These are phyloP conservation scores for Naematelia encephala DNA, from an alignment of 768 basidiomycete species.

Conservation along the genomic window DNA sequence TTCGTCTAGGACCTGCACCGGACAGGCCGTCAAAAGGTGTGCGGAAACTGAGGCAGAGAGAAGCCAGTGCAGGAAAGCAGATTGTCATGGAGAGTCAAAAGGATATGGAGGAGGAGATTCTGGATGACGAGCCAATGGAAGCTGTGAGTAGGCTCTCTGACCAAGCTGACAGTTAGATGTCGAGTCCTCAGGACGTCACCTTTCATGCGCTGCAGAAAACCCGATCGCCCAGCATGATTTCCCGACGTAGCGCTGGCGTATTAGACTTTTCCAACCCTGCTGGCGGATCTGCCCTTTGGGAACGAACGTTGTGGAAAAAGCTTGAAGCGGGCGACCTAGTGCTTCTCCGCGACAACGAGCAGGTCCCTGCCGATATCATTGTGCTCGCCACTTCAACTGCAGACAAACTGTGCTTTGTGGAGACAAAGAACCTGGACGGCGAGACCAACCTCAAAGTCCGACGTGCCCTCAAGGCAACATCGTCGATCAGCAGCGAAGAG, in stretches of 20 bases:
- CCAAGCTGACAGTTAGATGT: not conserved
- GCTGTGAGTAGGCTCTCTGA: constrained; percentile 54
- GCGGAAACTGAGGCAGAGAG: constrained; percentile 73
- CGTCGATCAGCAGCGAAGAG: constrained; percentile 74
- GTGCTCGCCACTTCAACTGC: constrained; percentile 88
- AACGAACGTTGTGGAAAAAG: constrained; percentile 97
- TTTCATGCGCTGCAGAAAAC: not conserved
- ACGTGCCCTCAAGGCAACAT: constrained; percentile 69
- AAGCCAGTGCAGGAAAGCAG: constrained; percentile 63
- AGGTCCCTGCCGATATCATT: constrained; percentile 92
- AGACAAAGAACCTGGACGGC: constrained; percentile 97
- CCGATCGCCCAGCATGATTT: constrained; percentile 28
- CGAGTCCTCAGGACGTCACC: not conserved
- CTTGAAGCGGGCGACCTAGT: constrained; percentile 96
- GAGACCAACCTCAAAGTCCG: constrained; percentile 95
- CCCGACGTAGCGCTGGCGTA: constrained; percentile 59
- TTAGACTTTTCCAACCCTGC: constrained; percentile 72
- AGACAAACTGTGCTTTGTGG: constrained; percentile 88
- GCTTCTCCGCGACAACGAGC: constrained; percentile 84
- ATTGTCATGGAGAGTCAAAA: constrained; percentile 58
- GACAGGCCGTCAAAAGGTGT: constrained; percentile 70
- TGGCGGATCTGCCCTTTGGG: constrained; percentile 77
- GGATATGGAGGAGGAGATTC: constrained; percentile 26
- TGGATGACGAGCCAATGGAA: constrained; percentile 54
- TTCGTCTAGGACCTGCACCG: constrained; percentile 55